Base-by-base conservation (phyloP, 2,329 filamentous ascomycete genomes). In the Stagonosporopsis cucurbitacearum region DNA sequence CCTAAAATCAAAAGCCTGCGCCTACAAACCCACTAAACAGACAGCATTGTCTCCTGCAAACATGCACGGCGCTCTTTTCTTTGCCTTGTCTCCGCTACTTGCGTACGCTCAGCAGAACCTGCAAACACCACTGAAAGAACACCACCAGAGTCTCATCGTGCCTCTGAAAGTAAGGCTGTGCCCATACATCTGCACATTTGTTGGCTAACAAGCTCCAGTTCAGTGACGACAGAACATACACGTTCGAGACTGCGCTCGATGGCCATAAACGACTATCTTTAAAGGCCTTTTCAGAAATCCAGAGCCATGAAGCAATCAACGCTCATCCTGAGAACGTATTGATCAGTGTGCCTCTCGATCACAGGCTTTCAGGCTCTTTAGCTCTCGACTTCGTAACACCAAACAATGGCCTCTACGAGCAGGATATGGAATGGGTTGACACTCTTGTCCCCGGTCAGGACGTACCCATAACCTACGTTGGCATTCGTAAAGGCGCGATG, bases 401-500 rank as follows among this genome's bases (percentile, higher is more conserved):
- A 22, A 50, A n/a, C 17, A 30, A 32, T n/a, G 32, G 12, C 37
- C 41, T n/a, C 15, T 4, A 46, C 8, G 41, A 46, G 20, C 41
- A 52, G 42, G 42, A 41, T 7, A 28, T 44, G 13, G 12, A 40
- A 2, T 59, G 56, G 51, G 20, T 37, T 22, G 39, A 55, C 20
- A 59, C 51, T 11, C 23, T 19, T 17, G 12, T 23, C 17, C 56
- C 56, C 12, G 56, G 56, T 39, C 22, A 40, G 26, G 22, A 54
- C 9, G 50, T 68, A 12, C 48, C 54, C 2, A 39, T 64, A 2
- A 43, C 46, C 5, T 39, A 58, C 23, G n/a, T 64, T 6, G 59
- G 60, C 7, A 36, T 66, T 2, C 60, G 65, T 7, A 65, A 58
- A 37, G 64, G 62, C 25, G 62, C 54, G 4, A 62, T 59, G 51